phyloP scores from a whole-genome alignment of 2,329 filamentous ascomycete species.

The Uncinocarpus reesii region DNA sequence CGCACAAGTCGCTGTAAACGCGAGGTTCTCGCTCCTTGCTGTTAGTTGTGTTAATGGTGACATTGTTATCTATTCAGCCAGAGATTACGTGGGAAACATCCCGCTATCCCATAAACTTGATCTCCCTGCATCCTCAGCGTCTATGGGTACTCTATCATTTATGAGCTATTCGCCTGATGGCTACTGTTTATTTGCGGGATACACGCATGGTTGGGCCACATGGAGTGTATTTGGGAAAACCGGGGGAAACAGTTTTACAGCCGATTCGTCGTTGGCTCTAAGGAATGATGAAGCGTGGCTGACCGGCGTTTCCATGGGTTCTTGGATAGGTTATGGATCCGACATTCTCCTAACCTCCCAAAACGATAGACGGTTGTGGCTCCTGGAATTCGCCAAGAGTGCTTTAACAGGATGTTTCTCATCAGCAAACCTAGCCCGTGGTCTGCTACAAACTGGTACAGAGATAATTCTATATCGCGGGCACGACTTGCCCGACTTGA shows the following conservation, averaged over 20 bases:
- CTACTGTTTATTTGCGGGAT: conserved; percentile 90
- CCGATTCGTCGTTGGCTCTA: conserved; percentile 53
- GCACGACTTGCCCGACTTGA: conserved; percentile 81
- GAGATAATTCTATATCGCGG: conserved; percentile 88
- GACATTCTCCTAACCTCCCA: conserved; percentile 66
- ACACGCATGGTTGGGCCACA: conserved; percentile 82
- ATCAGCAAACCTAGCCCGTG: conserved; percentile 79
- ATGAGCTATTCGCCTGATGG: conserved; percentile 87
- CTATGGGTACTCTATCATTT: conserved; percentile 61
- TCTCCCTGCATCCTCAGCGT: conserved; percentile 55
- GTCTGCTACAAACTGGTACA: conserved; percentile 76
- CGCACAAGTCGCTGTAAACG: conserved; percentile 73
- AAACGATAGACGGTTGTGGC: conserved; percentile 70
- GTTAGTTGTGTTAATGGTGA: conserved; percentile 70
- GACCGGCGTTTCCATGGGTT: conserved; percentile 62
- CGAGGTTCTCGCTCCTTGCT: conserved; percentile 85
- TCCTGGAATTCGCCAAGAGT: conserved; percentile 85
- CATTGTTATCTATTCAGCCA: conserved; percentile 80
- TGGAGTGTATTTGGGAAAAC: conserved; percentile 97
- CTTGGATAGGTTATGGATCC: conserved; percentile 79
- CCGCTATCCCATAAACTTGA: conserved; percentile 70
- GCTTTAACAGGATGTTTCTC: conserved; percentile 88
- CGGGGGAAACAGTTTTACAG: conserved; percentile 70
- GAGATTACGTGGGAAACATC: conserved; percentile 89
- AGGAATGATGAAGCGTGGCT: conserved; percentile 74